These are phyloP conservation scores for Onygenales sp. DNA, from an alignment of 2,329 filamentous ascomycete species.

Conservation along the genomic window DNA sequence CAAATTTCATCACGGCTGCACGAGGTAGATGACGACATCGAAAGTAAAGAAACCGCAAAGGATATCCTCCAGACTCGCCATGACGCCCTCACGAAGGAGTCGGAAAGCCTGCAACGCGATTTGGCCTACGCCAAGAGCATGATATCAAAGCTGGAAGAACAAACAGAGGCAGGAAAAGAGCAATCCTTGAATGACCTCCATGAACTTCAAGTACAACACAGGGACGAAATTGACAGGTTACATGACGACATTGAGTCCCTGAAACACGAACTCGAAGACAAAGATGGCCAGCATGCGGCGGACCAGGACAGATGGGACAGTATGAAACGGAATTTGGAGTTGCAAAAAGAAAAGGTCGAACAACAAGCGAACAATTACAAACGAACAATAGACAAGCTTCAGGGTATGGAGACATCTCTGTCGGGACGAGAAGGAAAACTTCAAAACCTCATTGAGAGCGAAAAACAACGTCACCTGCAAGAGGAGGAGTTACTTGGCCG, in stretches of 20 bases:
- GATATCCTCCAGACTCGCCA: conserved; percentile 59
- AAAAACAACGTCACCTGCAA: conserved; percentile 60
- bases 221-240: conserved; percentile 46
- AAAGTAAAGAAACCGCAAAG: conserved; percentile 53
- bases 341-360: conserved; percentile 57
- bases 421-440: conserved; percentile 59
- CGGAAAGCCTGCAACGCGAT: conserved; percentile 56
- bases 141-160: conserved; percentile 40
- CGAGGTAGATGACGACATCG: conserved; percentile 50
- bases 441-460: conserved; percentile 59
- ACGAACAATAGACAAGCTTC: conserved; percentile 60
- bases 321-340: conserved; percentile 54
- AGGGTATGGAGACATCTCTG: conserved; percentile 56
- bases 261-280: conserved; percentile 57
- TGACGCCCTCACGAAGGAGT: conserved; percentile 57
- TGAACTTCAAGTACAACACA: conserved; percentile 47
- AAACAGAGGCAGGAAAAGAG: conserved; percentile 45
- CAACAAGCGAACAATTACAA: conserved; percentile 60
- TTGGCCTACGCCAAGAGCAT: conserved; percentile 38
- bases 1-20: conserved; percentile 40
- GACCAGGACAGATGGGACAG: conserved; percentile 65
- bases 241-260: conserved; percentile 50
- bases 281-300: conserved; percentile 60
- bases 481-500: conserved; percentile 61
- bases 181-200: conserved; percentile 53